Conservation (phyloP, 225 moss, liverwort and hornwort species). For the Pseudisothecium myosuroides region DNA sequence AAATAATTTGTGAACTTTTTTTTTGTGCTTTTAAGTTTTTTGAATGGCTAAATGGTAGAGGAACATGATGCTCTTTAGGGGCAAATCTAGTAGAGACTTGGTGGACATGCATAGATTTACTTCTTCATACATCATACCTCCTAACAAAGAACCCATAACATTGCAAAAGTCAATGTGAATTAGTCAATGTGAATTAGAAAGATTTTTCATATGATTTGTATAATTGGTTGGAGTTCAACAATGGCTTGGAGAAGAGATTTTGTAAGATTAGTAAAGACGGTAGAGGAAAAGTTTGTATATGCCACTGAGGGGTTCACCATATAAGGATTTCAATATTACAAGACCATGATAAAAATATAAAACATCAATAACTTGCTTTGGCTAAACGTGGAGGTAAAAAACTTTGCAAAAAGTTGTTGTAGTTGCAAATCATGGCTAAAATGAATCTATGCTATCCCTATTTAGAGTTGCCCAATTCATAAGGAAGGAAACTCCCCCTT, state of each 20-base stretch:
- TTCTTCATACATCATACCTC: no score
- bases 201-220: not conserved
- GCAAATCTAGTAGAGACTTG: not conserved
- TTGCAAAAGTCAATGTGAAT: not conserved
- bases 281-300: not conserved
- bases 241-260: accelerated
- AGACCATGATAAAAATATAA: not conserved
- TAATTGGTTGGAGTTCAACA: not conserved
- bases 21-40: no score
- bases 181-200: not conserved
- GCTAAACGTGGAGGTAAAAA: not conserved
- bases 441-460: not conserved
- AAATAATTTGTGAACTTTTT: no score
- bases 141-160: not conserved
- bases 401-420: not conserved
- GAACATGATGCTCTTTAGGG: not conserved
- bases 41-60: no score
- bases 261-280: not conserved
- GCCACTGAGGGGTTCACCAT: accelerated
- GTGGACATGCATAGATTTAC: not conserved
- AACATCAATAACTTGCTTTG: not conserved
- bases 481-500: not conserved
- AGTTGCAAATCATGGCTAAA: not conserved
- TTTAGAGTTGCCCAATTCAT: not conserved
- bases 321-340: not conserved